Evolutionary conservation across 768 basidiomycete species (phyloP), one percentile per base, ranked within the genome.

Genomic region (Boletus vermiculosoides): DNA sequence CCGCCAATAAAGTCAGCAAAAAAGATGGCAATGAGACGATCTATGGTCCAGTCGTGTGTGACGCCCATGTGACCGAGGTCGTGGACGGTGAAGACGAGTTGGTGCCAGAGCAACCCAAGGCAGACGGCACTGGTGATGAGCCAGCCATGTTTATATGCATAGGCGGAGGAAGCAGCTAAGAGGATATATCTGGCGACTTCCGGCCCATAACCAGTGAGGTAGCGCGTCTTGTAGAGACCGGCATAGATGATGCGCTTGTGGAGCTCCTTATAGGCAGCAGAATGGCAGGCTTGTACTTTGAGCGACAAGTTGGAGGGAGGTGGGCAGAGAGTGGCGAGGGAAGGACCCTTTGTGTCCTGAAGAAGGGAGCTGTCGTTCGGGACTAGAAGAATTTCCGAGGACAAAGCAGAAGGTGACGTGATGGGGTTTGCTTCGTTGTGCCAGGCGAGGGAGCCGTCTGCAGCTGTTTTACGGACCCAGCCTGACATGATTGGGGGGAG

Each of bases 11-110:
- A 92, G 70, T 94, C 83, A 0, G 96, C 91, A 45, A 98, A 76
- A 33, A 86, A 68, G 39, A 88, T 95, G 13, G 85, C 88, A 36
- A 95, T 74, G 37, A 93, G 65, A 33, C 94, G 83, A 71, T 99
- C 96, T 45, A 78, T 73, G 16, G 79, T 72, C 89, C 93, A 96
- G 66, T 88, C 76, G 57, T 95, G 94, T 7, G 94, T 95, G 57
- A 98, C 87, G 34, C 93, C 93, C 74, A 90, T 85, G 74, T 99
- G 97, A 2, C 96, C 97, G 11, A 97, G 83, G 74, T 99, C 97
- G 71, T 99, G 97, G 34, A 83, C 94, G 54, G 81, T 80, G 73
- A 99, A 98, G 36, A 90, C 86, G 54, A 98, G 80, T 69, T 98
- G 97, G 67, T 99, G 97, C 93, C 93, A 98, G 69, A 92, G 80